Evolutionary conservation across 257 asterid species (phyloP), one percentile per base, ranked within the genome.

Genomic region (Solanum ossicruentum): DNA sequence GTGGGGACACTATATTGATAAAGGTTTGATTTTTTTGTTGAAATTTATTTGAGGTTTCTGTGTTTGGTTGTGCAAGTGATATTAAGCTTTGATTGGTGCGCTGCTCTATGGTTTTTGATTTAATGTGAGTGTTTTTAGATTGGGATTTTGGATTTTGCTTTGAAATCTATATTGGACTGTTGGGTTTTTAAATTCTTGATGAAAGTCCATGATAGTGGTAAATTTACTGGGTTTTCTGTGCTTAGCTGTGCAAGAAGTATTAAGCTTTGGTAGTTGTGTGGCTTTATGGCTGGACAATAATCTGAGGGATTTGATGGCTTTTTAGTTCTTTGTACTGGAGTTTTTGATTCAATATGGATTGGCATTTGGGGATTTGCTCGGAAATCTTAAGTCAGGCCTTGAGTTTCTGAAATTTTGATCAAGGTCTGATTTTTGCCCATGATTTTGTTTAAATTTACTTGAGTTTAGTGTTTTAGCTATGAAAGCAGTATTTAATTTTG

Each of bases 361-460:
- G 41, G 41, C 0, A 20, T 10, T 70, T 39, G 17, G 26, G 28
- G 41, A 13, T 70, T 41, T 8, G 51, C 45, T 60, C 10, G 77
- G 51, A 17, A 69, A 69, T 9, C 52, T 69, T 26, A 8, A 17
- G 18, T 36, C 2, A 2, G 78, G 52, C 18, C 39, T 26, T 10
- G n/a, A 26, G 77, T 36, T 9, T 17, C 16, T 39, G 78, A 69
- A 69, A 92, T 93, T 86, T 86, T 92, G 85, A 90, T 95, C 90
- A 95, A 39, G 0, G 80, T 20, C 56, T n/a, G 56, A 72, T 21
- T 45, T 72, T 73, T 73, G 47, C 0, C 55, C 58, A 45, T 2
- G 58, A 47, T 47, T 73, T 69, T 69, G 52, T 43, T 69, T 39
- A 17, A 69, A 39, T 0, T 7, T 28, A 13, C 43, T 65, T 28